Evolutionary conservation across 2,329 filamentous ascomycete species (phyloP).

Genomic region (Neofusicoccum laricinum): DNA sequence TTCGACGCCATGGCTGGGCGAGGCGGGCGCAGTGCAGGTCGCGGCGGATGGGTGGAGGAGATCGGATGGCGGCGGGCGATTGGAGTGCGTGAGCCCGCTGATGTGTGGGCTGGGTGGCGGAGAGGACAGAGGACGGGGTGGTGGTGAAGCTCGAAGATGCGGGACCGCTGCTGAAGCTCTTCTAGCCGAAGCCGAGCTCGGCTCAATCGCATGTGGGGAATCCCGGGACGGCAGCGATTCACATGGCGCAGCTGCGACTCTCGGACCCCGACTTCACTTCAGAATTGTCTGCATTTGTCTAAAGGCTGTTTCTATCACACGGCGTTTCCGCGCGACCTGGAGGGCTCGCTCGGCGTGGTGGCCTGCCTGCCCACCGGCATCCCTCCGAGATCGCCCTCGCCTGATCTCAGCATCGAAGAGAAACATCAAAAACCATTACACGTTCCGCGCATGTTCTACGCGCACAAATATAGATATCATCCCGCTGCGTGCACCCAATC

Average conservation of each 20-base stretch:
- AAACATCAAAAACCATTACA: background rate
- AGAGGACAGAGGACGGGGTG: background rate
- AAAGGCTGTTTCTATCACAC: background rate
- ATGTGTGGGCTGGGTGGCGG: background rate
- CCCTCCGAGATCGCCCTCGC: background rate
- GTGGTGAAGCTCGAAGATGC: conserved; percentile 3
- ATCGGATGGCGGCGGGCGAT: background rate
- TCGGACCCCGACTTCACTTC: background rate
- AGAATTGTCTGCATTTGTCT: background rate
- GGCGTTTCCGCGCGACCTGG: background rate
- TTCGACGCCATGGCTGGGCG: conserved; percentile 31
- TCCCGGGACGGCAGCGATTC: background rate
- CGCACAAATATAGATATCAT: background rate
- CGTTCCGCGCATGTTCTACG: background rate
- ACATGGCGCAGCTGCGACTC: conserved; percentile 1
- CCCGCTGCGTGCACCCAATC: conserved; percentile 10
- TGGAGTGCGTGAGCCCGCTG: background rate
- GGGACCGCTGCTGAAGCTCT: conserved; percentile 14
- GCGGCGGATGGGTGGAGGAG: background rate
- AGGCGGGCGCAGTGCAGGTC: background rate
- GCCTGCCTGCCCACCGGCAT: background rate
- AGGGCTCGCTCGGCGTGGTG: background rate
- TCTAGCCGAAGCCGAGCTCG: conserved; percentile 16
- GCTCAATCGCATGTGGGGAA: conserved; percentile 7
- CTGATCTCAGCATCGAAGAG: background rate